These are phyloP conservation scores for Cyberlindnera misumaiensis DNA, from an alignment of 805 yeast genomes.

Conservation along the genomic window DNA sequence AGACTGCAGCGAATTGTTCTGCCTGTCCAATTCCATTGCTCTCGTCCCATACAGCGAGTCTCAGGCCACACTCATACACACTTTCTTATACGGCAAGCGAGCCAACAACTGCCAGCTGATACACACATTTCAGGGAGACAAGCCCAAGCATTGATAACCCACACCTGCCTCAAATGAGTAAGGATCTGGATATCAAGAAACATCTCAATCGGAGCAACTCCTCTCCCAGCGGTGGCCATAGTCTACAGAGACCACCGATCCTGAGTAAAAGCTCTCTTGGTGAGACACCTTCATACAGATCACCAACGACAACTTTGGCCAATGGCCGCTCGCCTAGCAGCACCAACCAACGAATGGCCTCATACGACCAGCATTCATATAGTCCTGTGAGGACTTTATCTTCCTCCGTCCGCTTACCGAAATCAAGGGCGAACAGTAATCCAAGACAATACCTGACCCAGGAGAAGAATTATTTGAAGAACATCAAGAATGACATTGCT, in stretches of 20 bases:
- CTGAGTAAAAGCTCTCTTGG: conserved; percentile 3
- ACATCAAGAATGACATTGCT: conserved; percentile 50
- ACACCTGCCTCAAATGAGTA: no score
- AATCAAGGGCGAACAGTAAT: conserved; percentile 17
- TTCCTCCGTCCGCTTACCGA: conserved; percentile 11
- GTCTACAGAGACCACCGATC: conserved; percentile 3
- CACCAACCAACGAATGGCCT: conserved; percentile 14
- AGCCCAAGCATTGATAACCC: no score
- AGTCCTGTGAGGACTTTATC: conserved; percentile 24
- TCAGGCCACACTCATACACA: no score
- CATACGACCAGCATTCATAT: conserved; percentile 14
- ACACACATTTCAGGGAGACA: no score
- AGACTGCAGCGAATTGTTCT: no score
- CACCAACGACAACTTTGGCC: conserved; percentile 15
- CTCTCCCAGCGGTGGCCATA: conserved; percentile 9
- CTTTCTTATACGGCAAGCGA: no score
- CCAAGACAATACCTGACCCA: conserved; percentile 33
- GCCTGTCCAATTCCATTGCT: no score
- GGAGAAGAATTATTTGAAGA: conserved; percentile 58
- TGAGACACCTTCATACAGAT: conserved; percentile 13
- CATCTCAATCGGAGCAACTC: conserved; percentile 13
- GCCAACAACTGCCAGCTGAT: no score
- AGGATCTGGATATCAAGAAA: neutral
- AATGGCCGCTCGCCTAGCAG: conserved; percentile 14
- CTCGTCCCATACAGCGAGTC: no score